Percentiles rank a stretch among this genome's conserved stretches.
These are phyloP conservation scores for Tinospora cordifolia DNA, from an alignment of 164 flowering plant genomes.

Conservation along the genomic window DNA sequence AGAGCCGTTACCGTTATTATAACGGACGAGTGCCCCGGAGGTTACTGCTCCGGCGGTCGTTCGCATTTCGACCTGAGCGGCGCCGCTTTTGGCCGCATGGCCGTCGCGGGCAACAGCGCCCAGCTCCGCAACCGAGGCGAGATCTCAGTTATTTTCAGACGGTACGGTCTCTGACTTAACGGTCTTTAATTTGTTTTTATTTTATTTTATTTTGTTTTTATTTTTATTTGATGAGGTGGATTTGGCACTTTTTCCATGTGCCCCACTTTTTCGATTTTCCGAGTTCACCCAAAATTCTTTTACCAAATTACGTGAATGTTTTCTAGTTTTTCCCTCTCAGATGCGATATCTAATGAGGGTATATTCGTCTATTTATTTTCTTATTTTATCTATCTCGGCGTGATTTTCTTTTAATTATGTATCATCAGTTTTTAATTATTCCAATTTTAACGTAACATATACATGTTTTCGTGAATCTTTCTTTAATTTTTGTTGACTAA, in stretches of 20 bases:
- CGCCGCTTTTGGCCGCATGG: conserved; percentile 87
- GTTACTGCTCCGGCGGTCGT: conserved; percentile 46
- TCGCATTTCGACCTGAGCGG: conserved; percentile 94
- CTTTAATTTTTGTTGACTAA: too few relatives aligned
- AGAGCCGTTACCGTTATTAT: conserved; percentile 83
- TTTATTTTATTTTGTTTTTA: background rate
- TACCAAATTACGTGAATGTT: background rate
- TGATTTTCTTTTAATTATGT: too few relatives aligned
- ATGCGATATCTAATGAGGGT: background rate
- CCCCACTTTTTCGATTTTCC: background rate
- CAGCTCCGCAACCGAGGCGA: conserved; percentile 74
- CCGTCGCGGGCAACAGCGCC: conserved; percentile 49
- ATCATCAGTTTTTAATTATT: too few relatives aligned
- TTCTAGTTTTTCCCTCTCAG: background rate
- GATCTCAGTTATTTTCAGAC: conserved; percentile 52
- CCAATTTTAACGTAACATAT: too few relatives aligned
- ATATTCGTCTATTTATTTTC: background rate
- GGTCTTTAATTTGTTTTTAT: conserved; percentile 2
- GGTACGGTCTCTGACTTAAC: conserved; percentile 31
- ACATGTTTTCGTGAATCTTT: too few relatives aligned
- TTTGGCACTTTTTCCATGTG: background rate
- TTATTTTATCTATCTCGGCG: too few relatives aligned
- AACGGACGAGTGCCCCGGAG: conserved; percentile 93
- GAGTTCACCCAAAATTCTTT: background rate
- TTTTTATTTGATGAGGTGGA: background rate